phyloP scores from a whole-genome alignment of 2,329 filamentous ascomycete species.

The Colletotrichum limetticola region DNA sequence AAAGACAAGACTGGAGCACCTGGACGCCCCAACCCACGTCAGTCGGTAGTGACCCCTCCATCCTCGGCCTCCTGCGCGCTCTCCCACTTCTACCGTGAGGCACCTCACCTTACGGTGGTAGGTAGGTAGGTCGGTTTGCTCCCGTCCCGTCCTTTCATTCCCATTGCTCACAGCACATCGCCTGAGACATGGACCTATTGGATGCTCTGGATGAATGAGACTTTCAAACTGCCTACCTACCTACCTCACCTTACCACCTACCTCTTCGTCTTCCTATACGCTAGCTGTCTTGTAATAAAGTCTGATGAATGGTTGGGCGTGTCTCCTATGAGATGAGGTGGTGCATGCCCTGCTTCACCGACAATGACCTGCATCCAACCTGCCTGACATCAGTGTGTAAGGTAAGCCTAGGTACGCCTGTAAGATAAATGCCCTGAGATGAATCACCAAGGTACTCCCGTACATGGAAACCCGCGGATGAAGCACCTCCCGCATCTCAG shows the following conservation, averaged over 20 bases:
- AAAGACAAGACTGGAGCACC: neutral
- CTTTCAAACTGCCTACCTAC: neutral
- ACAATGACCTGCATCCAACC: neutral
- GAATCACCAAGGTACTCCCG: neutral
- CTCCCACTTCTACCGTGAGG: neutral
- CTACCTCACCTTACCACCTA: neutral
- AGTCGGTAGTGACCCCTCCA: neutral
- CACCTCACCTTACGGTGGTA: no score
- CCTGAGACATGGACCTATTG: neutral
- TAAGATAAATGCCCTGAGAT: neutral
- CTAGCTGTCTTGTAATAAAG: neutral
- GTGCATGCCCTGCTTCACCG: slow-evolving; percentile 1
- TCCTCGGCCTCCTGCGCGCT: neutral
- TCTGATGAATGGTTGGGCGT: neutral
- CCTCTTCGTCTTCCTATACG: neutral
- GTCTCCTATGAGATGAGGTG: neutral
- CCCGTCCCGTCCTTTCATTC: neutral
- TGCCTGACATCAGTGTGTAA: neutral
- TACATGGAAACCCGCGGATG: neutral
- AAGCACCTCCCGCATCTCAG: neutral
- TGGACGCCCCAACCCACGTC: neutral
- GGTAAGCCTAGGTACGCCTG: no score
- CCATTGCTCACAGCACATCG: neutral
- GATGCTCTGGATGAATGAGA: neutral
- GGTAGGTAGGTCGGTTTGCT: neutral